These are phyloP conservation scores for Lyophyllum decastes DNA, from an alignment of 768 basidiomycete genomes.

Conservation along the genomic window DNA sequence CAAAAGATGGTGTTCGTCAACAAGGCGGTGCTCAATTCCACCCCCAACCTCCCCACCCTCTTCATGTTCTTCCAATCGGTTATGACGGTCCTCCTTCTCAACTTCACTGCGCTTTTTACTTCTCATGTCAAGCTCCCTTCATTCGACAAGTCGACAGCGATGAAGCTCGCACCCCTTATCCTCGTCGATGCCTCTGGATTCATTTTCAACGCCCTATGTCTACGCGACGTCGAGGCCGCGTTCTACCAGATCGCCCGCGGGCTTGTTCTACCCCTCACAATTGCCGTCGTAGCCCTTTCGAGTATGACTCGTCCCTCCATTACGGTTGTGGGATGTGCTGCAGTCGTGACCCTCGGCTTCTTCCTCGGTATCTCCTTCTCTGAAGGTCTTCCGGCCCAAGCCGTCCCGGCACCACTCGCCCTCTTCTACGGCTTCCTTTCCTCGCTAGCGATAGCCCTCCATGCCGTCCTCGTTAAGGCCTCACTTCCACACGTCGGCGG, in stretches of 20 bases:
- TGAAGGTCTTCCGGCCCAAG: conserved; percentile 43
- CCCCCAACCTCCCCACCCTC: conserved; percentile 29
- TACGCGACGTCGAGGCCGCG: conserved; percentile 66
- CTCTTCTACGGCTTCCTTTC: conserved; percentile 68
- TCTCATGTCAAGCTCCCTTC: conserved; percentile 25
- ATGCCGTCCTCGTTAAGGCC: conserved; percentile 82
- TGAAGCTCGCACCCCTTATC: conserved; percentile 26
- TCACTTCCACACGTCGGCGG: conserved; percentile 67
- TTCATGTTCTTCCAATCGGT: conserved; percentile 32
- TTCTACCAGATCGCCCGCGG: conserved; percentile 84
- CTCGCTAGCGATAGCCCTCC: conserved; percentile 72
- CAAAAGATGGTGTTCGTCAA: conserved; percentile 73
- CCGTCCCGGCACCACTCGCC: conserved; percentile 53
- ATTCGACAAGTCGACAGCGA: conserved; percentile 17
- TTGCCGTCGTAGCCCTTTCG: conserved; percentile 64
- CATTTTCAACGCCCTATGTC: conserved; percentile 21
- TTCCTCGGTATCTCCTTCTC: conserved; percentile 54
- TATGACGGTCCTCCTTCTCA: conserved; percentile 27
- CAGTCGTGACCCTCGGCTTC: conserved; percentile 75
- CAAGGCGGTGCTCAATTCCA: conserved; percentile 25
- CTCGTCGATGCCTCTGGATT: conserved; percentile 41
- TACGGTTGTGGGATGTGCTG: conserved; percentile 64
- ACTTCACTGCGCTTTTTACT: conserved; percentile 22
- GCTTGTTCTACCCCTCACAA: conserved; percentile 77
- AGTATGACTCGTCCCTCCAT: conserved; percentile 60